phyloP scores from a whole-genome alignment of 345 rosid species.

The Gossypium sturtianum region DNA sequence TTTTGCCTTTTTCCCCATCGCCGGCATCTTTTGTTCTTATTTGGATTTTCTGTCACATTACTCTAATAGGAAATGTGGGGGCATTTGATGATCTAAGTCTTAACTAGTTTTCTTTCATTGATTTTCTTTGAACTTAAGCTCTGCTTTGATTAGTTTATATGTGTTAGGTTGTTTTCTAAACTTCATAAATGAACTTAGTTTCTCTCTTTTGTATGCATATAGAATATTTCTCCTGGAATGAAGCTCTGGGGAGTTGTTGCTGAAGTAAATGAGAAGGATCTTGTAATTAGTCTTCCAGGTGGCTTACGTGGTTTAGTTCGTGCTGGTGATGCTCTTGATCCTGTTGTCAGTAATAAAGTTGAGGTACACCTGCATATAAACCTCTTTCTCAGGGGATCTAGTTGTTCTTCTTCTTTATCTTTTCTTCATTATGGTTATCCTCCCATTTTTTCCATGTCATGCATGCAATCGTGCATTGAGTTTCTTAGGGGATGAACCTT shows the following conservation, averaged over 20 bases:
- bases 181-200: conserved; percentile 10
- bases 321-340: conserved; percentile 66
- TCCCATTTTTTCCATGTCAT: neutral
- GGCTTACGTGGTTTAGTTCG: conserved; percentile 93
- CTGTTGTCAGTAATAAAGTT: conserved; percentile 40
- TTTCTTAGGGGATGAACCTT: neutral
- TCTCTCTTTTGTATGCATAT: conserved; percentile 15
- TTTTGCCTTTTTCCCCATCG: neutral
- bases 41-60: neutral
- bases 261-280: conserved; percentile 92
- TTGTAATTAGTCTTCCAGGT: conserved; percentile 82
- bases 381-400: neutral
- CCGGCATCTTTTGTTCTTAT: neutral
- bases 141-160: neutral
- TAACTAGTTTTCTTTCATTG: neutral
- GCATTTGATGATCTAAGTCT: neutral
- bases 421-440: neutral
- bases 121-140: neutral
- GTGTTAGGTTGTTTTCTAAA: neutral
- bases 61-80: neutral
- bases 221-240: conserved; percentile 94
- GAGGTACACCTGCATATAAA: conserved; percentile 38
- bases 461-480: neutral
- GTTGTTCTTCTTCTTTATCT: neutral
- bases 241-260: conserved; percentile 90